Evolutionary conservation across 1,284 basidiomycete species (phyloP).

Genomic region (Peniophora sp.): DNA sequence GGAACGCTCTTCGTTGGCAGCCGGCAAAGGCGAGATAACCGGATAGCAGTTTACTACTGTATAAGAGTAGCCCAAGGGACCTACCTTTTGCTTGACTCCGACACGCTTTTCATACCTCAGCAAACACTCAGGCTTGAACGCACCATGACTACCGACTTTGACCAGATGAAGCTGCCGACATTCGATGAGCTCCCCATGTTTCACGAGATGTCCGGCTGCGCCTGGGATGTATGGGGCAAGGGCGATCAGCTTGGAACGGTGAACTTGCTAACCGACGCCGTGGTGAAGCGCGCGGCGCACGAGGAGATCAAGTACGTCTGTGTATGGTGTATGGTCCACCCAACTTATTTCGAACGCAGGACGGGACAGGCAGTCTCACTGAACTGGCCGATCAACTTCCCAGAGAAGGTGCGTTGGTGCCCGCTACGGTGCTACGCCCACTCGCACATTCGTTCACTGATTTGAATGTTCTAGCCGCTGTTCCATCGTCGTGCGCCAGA

Average conservation of each 20-base stretch:
- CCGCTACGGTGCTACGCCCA: not conserved
- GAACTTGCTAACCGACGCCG: conserved; percentile 58
- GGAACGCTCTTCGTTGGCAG: too few relatives aligned
- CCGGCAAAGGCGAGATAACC: too few relatives aligned
- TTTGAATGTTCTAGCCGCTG: conserved; percentile 18
- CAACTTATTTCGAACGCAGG: too few relatives aligned
- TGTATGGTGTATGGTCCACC: too few relatives aligned
- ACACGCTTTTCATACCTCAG: too few relatives aligned
- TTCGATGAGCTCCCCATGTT: conserved; percentile 58
- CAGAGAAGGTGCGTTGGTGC: conserved; percentile 37
- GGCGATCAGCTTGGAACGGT: conserved; percentile 67
- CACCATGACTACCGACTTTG: too few relatives aligned
- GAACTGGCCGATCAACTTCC: conserved; percentile 67
- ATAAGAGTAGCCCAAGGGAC: too few relatives aligned
- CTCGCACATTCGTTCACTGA: not conserved
- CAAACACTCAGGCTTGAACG: too few relatives aligned
- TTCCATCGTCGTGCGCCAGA: conserved; percentile 50
- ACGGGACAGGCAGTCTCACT: conserved; percentile 49
- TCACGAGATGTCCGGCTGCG: conserved; percentile 52
- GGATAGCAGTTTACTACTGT: too few relatives aligned
- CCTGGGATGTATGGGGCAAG: conserved; percentile 67
- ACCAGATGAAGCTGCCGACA: conserved; percentile 43
- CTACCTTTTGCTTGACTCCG: too few relatives aligned
- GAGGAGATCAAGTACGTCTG: conserved; percentile 66
- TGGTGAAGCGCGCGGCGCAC: conserved; percentile 48